Base-by-base conservation (phyloP, 495 filamentous ascomycete species). In the Annulohypoxylon maeteangense region DNA sequence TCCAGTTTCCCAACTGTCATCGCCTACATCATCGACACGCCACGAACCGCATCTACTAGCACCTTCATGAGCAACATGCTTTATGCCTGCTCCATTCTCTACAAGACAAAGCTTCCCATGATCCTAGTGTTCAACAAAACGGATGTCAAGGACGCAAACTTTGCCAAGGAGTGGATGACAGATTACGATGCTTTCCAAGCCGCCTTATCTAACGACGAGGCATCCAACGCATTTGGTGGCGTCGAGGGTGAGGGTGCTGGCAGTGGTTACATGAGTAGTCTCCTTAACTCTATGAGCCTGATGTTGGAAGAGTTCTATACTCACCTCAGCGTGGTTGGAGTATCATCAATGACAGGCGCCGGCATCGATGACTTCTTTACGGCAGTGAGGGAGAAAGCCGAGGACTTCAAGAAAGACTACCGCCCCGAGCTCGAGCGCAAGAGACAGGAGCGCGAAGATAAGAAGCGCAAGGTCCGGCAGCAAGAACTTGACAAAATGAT, bases 61-160 rank as follows among this genome's bases (percentile, higher is more conserved):
- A 98, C 96, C 0, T 99, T 99, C 80, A 98, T 99, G 96, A 93
- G 90, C 78, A 99, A 99, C 83, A 99, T 99, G 95, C 89, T 99
- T 22, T 98, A 99, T 79, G 95, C 95, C 2, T 98, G 95, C 86
- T 93, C 90, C 75, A 99, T 99, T 65, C 86, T 99, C 1, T 99
- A 99, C 87, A 98, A 98, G 83, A 98, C 94, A 7, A 96, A 95
- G 76, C 85, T 99, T 6, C 95, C 95, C 2, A 98, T 99, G 95
- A 95, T 99, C 22, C 79, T 99, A 14, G 95, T 98, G 3, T 98
- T 98, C 84, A 99, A 99, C 82, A 99, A 99, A 83, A 97, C 94
- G 0, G 95, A 99, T 77, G 92, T 95, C 5, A 90, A 95, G 76
- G 92, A 95, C 74, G 93, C 94, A 2, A 86, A 85, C 20, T 97